Evolutionary conservation across 331 rosid species (phyloP), one percentile per base, ranked within the genome.

Genomic region (Cydonia oblonga): DNA sequence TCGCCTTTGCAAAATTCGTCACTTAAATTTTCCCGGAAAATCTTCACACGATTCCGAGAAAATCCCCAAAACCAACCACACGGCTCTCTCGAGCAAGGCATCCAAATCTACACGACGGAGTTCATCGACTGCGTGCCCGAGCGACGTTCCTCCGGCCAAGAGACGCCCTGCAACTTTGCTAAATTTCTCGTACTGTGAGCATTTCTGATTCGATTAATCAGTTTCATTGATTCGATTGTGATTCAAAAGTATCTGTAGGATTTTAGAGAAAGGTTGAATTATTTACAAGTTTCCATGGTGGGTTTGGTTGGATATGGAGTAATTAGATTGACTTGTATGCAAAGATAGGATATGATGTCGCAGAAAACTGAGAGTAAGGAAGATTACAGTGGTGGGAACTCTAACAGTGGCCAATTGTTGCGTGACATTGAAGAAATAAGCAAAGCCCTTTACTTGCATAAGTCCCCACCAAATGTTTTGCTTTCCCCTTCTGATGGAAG

Each of bases 391-490:
- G 15, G 24, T 72, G 82, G 79, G 49, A 60, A 77, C 53, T 75
- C 79, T 33, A 87, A 78, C 56, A 81, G 59, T 52, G 86, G 84
- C 71, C 76, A 79, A 65, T 66, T 91, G 79, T 74, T 89, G 80
- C 85, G 63, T 75, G 97, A 91, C 66, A 81, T 89, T 81, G 85
- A 89, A 79, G 93, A 90, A 79, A 84, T 91, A 76, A 89, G 93
- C 78, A 89, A 76, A 81, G 97, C 96, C 22, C 89, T 91, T 35
- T 86, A 86, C 82, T 82, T 87, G 81, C 74, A 71, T 56, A 76
- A 74, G 65, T 18, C 80, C 79, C 81, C 88, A 53, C 57, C 76
- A 20, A 86, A 86, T 49, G 68, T 77, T 54, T 74, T 83, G 33
- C 26, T 77, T 3, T 70, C 79, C 11, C 28, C 78, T 0, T 20